Evolutionary conservation across 768 basidiomycete genomes (phyloP), one percentile per base, ranked within the genome.

Genomic region (Mycena capillaripes): DNA sequence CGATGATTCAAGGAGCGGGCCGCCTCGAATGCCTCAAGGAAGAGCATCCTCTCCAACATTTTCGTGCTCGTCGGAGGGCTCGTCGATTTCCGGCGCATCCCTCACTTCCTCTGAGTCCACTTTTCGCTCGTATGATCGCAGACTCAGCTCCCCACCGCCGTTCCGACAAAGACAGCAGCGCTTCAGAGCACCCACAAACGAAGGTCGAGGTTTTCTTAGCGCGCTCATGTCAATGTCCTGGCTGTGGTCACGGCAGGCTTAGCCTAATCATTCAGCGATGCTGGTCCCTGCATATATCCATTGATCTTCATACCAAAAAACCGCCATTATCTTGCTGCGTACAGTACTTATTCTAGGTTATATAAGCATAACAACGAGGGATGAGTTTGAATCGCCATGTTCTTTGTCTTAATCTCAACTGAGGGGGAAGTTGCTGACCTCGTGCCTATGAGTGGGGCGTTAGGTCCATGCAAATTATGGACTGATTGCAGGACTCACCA

Each of bases 141-240:
- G 38, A 27, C 71, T 72, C 34, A 72, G 71, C 36, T 66, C 71
- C 10, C 71, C 71, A 4, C 71, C 71, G 29, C 66, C 65, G 21
- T 72, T 72, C 21, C 17, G 23, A 12, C 3, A 46, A 32, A 36
- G 71, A 17, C 42, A 19, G 7, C n/a, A 53, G 25, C 30, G 55
- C 30, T 44, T 40, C 52, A 44, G 29, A 10, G 42, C 25, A 16
- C 32, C 40, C 56, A 12, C 25, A 21, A 23, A 25, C 4, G 17
- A 50, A 23, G 48, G 36, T 61, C 50, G 32, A 7, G 64, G 70
- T 3, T n/a, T 56, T 9, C 29, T 72, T 12, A 38, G 53, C 14
- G 57, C 55, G 10, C 50, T 72, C 27, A 38, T 21, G 23, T 52
- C 58, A 9, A 27, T 66, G 29, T 30, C 58, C 25, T 57, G 60